phyloP scores from a whole-genome alignment of 371 early-diverging fungal species.

The Gilbertella persicaria region DNA sequence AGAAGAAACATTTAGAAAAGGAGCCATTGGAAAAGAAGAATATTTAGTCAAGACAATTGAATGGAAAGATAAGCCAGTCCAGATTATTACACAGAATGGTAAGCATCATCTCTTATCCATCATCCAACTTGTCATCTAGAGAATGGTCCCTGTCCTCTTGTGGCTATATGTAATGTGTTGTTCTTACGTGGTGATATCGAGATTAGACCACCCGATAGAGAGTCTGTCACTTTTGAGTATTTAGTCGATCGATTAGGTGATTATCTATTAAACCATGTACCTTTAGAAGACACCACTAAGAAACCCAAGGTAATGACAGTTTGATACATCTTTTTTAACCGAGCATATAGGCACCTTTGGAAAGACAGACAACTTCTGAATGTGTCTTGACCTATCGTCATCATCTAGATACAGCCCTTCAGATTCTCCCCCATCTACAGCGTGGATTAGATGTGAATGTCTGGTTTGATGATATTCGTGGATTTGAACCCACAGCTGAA shows the following conservation, averaged over 20 bases:
- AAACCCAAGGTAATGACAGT: background rate
- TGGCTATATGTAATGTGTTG: slow-evolving; percentile 86
- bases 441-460: slow-evolving; percentile 79
- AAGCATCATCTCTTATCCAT: slow-evolving; percentile 12
- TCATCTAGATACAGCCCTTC: slow-evolving; percentile 44
- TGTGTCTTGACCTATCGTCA: slow-evolving; percentile 38
- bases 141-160: slow-evolving; percentile 92
- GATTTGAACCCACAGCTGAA: slow-evolving; percentile 78
- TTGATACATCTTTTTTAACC: slow-evolving; percentile 1
- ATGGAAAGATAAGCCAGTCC: slow-evolving; percentile 56
- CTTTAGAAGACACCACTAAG: slow-evolving; percentile 17
- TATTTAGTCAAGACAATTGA: slow-evolving; percentile 70
- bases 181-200: slow-evolving; percentile 74
- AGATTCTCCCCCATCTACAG: slow-evolving; percentile 59
- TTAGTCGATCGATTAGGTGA: slow-evolving; percentile 78
- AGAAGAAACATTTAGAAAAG: too few species aligned
- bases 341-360: background rate
- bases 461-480: slow-evolving; percentile 71
- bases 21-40: too few species aligned
- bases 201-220: slow-evolving; percentile 58
- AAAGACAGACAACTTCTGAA: slow-evolving; percentile 31
- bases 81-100: slow-evolving; percentile 85
- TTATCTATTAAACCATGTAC: slow-evolving; percentile 52
- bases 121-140: slow-evolving; percentile 33
- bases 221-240: slow-evolving; percentile 66